phyloP scores from a whole-genome alignment of 345 rosid species.

The Hevea brasiliensis region DNA sequence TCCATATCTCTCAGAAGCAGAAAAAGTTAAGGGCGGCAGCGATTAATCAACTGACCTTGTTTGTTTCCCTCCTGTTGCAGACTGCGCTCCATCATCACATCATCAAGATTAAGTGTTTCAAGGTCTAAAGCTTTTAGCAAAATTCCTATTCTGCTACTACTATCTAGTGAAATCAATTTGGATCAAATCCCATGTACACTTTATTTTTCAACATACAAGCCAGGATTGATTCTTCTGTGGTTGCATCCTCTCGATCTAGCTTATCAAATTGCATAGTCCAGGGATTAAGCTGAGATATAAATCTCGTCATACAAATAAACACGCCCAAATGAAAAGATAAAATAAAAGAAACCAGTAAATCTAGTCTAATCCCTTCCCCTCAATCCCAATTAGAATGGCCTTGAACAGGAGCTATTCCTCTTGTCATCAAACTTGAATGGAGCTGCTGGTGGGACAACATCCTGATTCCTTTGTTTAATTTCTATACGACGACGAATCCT shows the following conservation, averaged over 20 bases:
- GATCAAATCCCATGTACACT: neutral
- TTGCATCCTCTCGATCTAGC: neutral
- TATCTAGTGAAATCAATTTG: neutral
- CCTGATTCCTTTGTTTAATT: no score
- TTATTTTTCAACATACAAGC: neutral
- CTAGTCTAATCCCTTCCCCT: neutral
- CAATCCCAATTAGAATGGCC: neutral
- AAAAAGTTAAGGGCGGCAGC: no score
- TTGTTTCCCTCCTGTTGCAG: no score
- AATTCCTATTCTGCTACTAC: neutral
- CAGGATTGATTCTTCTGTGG: neutral
- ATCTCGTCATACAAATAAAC: neutral
- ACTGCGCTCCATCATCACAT: no score
- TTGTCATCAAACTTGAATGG: neutral
- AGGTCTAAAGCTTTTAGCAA: no score
- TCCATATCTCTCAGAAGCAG: no score
- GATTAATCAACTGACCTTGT: no score
- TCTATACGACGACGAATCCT: conserved; percentile 3
- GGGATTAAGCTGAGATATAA: no score
- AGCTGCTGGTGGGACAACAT: no score
- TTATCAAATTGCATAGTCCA: neutral
- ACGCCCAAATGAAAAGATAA: no score
- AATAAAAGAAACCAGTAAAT: neutral
- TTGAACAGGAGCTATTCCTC: neutral
- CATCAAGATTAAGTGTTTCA: no score